Evolutionary conservation across 306 rosid species (phyloP), one percentile per base, ranked within the genome.

Genomic region (Vigna nakashimae): DNA sequence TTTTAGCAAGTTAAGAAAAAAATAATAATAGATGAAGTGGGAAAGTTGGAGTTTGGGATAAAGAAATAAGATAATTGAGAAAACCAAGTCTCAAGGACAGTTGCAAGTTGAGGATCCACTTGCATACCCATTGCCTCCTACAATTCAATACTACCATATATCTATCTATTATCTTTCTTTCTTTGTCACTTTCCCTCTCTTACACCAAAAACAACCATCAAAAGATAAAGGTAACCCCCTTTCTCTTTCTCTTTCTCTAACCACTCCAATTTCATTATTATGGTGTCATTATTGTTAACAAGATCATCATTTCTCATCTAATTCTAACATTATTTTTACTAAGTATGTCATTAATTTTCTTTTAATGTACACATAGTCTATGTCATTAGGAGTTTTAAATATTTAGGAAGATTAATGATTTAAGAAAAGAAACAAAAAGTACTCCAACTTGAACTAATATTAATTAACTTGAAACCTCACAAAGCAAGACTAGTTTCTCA

Each of bases 41-140:
- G 62, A 87, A 74, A 78, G 79, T 69, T 81, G 90, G 69, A 70
- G 75, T 80, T 87, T 68, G 77, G 76, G 26, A 68, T 30, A 71
- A 80, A 80, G 70, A 80, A 74, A 32, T 46, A 49, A 57, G 52
- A 62, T 13, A 60, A 77, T 73, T 60, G 74, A 63, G 20, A 65
- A 66, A 83, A 82, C 82, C 32, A 66, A 84, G 90, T 89, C 89
- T 81, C 84, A 89, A 66, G 87, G 81, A 65, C 76, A 18, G 26
- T 40, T 84, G 97, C 98, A 91, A 95, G 74, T 93, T 91, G 98
- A 88, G n/a, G 57, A 88, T 84, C 97, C 93, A 92, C 97, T 94
- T 94, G 98, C 93, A 65, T 50, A 26, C 43, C 68, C 82, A 80
- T 69, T 77, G 46, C 42, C 45, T 66, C 2, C 77, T 80, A 69